A percentile compares a stretch with the other conserved stretches of the same genome.
These are phyloP conservation scores for Neurospora terricola DNA, from an alignment of 495 filamentous ascomycete genomes.

Conservation along the genomic window DNA sequence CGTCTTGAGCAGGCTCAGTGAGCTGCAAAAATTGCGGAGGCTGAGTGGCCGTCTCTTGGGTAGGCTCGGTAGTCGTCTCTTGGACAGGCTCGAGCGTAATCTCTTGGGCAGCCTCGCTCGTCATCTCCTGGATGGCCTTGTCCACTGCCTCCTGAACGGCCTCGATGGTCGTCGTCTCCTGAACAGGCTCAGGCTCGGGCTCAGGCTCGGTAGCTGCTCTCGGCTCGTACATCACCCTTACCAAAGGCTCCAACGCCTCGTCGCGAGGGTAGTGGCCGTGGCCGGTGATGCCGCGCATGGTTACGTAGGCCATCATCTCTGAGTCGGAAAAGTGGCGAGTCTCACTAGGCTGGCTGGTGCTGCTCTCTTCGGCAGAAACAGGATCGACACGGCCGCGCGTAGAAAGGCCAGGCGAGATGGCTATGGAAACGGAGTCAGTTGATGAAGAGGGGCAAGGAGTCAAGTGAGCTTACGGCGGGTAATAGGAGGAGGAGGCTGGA, in stretches of 20 bases:
- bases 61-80: not conserved
- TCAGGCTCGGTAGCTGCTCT: not conserved
- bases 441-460: not conserved
- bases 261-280: not conserved
- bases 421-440: not conserved
- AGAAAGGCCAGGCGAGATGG: not conserved
- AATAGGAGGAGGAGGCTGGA: not conserved
- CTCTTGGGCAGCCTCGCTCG: no score
- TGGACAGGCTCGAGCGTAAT: not conserved
- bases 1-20: not conserved
- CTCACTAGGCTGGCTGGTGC: not conserved
- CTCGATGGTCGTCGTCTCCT: not conserved
- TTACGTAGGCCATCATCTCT: not conserved
- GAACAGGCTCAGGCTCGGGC: not conserved
- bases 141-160: not conserved
- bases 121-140: not conserved
- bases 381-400: not conserved
- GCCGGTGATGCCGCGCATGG: not conserved
- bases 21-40: not conserved
- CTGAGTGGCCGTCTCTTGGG: not conserved
- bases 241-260: not conserved
- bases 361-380: not conserved
- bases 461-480: not conserved
- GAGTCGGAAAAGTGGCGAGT: not conserved
- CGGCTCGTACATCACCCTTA: not conserved